These are phyloP conservation scores for Asparagopsis taxiformis DNA, from an alignment of 31 red algal species.

Conservation along the genomic window DNA sequence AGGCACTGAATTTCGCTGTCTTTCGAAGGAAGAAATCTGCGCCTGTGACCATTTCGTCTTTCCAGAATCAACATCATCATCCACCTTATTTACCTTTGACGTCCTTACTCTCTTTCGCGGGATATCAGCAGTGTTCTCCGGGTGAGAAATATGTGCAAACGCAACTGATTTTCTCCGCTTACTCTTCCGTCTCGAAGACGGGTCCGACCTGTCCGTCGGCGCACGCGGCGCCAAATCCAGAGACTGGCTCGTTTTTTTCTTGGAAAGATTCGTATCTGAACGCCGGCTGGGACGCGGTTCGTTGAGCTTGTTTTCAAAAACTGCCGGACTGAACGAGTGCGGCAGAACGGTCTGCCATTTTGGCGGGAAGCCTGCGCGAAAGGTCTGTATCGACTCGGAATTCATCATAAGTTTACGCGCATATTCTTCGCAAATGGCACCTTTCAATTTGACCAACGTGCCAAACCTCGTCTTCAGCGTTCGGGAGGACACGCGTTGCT, in stretches of 20 bases:
- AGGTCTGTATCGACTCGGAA: background rate
- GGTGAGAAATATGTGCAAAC: background rate
- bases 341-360: background rate
- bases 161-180: background rate
- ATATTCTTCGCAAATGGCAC: constrained; percentile 3
- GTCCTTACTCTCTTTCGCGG: background rate
- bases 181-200: background rate
- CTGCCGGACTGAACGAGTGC: background rate
- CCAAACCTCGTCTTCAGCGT: constrained; percentile 22
- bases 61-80: background rate
- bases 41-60: background rate
- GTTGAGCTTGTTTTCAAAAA: background rate
- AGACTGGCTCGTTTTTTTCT: background rate
- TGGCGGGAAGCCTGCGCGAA: constrained; percentile 6
- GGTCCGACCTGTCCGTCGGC: background rate
- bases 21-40: constrained; percentile 12
- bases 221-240: background rate
- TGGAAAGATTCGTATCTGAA: background rate
- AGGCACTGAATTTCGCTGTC: constrained; percentile 30
- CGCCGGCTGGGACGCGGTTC: background rate
- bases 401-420: constrained; percentile 3
- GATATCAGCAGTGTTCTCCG: background rate
- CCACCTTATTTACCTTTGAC: background rate
- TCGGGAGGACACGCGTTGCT: background rate
- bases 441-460: constrained; percentile 10